Conservation (phyloP, 768 basidiomycete genomes). For the Brasilioporus rufonigricans region DNA sequence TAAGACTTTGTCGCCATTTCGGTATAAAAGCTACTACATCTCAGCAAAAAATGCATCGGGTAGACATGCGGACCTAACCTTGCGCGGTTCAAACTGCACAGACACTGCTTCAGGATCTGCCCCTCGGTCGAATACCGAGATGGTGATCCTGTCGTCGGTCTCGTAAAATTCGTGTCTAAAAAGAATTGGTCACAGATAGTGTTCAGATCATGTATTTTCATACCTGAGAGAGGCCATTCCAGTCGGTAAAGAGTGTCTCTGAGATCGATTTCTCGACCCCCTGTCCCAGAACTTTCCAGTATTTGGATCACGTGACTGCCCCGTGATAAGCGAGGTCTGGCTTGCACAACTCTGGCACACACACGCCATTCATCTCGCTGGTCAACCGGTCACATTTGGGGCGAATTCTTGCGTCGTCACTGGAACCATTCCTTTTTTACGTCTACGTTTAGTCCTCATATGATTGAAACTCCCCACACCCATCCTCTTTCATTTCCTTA, state of each 20-base stretch:
- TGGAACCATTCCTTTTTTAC: too few relatives aligned
- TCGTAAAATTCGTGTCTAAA: slow-evolving; percentile 85
- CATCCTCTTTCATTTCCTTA: too few relatives aligned
- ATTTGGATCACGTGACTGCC: slow-evolving; percentile 24
- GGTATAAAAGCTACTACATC: slow-evolving; percentile 37
- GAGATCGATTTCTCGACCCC: neutral
- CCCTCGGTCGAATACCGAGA: slow-evolving; percentile 78
- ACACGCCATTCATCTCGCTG: too few relatives aligned
- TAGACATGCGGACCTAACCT: slow-evolving; percentile 42
- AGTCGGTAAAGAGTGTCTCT: neutral
- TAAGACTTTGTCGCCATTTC: slow-evolving; percentile 68
- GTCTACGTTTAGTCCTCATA: too few relatives aligned
- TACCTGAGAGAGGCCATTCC: slow-evolving; percentile 32
- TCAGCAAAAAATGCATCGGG: slow-evolving; percentile 2
- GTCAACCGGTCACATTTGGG: too few relatives aligned
- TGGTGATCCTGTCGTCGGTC: slow-evolving; percentile 68
- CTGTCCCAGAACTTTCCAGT: slow-evolving; percentile 28
- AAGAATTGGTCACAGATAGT: neutral
- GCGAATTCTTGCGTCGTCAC: too few relatives aligned
- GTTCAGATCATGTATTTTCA: neutral
- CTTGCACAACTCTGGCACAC: too few relatives aligned
- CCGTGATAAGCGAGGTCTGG: too few relatives aligned
- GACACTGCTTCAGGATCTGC: slow-evolving; percentile 64
- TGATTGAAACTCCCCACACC: too few relatives aligned
- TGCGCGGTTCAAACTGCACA: slow-evolving; percentile 62